Conservation (phyloP, 2,329 filamentous ascomycete genomes). For the Cladosporium sp. region DNA sequence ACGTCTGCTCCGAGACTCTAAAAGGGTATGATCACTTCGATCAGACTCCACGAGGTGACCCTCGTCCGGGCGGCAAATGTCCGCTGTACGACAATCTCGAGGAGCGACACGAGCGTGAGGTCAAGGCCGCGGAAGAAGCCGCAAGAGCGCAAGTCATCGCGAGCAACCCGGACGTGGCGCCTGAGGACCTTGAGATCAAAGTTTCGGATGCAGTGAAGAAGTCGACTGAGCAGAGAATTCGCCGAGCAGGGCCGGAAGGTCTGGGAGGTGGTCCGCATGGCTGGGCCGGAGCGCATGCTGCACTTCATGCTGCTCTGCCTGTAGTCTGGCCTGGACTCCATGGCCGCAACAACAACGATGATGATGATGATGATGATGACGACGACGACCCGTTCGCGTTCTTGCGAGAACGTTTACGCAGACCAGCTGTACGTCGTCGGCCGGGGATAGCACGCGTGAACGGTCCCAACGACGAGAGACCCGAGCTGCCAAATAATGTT, state of each 20-base stretch:
- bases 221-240: not conserved
- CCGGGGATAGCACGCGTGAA: not conserved
- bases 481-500: not conserved
- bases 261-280: not conserved
- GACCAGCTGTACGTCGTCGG: not conserved
- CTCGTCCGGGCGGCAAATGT: slow-evolving; percentile 50
- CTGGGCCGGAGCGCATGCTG: not conserved
- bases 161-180: slow-evolving; percentile 62
- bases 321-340: not conserved
- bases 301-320: not conserved
- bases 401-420: not conserved
- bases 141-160: slow-evolving; percentile 57
- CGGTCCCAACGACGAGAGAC: not conserved
- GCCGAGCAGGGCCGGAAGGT: slow-evolving; percentile 10
- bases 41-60: slow-evolving; percentile 47
- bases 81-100: slow-evolving; percentile 66
- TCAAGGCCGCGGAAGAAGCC: slow-evolving; percentile 60
- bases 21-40: slow-evolving; percentile 72
- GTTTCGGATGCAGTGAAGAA: slow-evolving; percentile 50
- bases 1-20: slow-evolving; percentile 67
- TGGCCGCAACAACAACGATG: not conserved
- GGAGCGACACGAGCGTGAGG: slow-evolving; percentile 62
- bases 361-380: not conserved
- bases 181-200: slow-evolving; percentile 59
- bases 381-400: not conserved